phyloP scores from a whole-genome alignment of 1,284 basidiomycete genomes.

The Boletus semigastroideus region DNA sequence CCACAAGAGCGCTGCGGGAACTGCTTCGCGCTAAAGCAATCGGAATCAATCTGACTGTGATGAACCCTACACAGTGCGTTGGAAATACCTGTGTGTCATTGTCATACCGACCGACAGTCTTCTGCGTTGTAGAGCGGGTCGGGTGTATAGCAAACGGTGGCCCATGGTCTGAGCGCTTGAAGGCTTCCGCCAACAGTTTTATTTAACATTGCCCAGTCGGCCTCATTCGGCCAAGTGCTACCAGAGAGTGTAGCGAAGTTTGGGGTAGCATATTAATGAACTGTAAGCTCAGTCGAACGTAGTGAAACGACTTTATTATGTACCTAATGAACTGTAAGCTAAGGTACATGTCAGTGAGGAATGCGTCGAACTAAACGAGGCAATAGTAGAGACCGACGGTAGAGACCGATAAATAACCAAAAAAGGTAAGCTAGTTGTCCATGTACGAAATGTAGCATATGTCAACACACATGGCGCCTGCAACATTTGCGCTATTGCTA shows the following conservation, averaged over 20 bases:
- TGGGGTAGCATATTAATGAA: constrained; percentile 8
- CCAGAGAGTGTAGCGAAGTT: constrained; percentile 6
- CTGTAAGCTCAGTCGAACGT: too few species aligned
- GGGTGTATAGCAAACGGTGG: constrained; percentile 17
- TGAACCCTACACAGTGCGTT: neutral
- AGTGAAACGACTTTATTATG: constrained; percentile 1
- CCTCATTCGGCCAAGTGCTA: constrained; percentile 8
- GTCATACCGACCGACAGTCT: constrained; percentile 12
- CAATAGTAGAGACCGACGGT: too few species aligned
- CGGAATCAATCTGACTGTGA: neutral
- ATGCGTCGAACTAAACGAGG: too few species aligned
- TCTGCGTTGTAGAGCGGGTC: constrained; percentile 16
- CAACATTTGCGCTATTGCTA: too few species aligned
- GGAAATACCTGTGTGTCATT: constrained; percentile 14
- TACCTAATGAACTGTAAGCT: too few species aligned
- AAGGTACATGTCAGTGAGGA: too few species aligned
- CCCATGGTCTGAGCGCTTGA: constrained; percentile 21
- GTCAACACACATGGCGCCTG: too few species aligned
- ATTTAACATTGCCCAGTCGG: constrained; percentile 17
- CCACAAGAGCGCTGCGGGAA: constrained; percentile 21
- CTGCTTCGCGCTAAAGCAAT: constrained; percentile 14
- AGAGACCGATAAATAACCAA: too few species aligned
- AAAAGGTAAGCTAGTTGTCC: too few species aligned
- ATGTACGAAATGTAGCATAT: too few species aligned
- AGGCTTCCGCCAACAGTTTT: constrained; percentile 16